Evolutionary conservation across 1,139 yeast species (phyloP).

Genomic region (Arxiozyma heterogenica): DNA sequence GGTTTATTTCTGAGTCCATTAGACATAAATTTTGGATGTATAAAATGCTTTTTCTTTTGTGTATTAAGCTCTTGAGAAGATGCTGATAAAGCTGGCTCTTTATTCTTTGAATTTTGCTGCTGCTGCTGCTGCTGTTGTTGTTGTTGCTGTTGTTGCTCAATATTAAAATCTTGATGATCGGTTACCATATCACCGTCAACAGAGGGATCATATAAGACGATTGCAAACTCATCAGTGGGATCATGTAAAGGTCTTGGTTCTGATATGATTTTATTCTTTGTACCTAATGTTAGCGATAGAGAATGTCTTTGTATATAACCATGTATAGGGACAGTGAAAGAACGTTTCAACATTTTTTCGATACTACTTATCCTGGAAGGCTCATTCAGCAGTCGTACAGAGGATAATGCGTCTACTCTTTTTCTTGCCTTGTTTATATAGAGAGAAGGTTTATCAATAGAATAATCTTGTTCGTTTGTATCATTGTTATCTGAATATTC

Average conservation of each 20-base stretch:
- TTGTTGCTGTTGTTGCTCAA: background rate
- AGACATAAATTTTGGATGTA: conserved; percentile 22
- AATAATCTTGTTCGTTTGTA: conserved; percentile 13
- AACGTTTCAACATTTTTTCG: conserved; percentile 34
- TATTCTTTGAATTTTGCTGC: background rate
- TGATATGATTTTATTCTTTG: conserved; percentile 54
- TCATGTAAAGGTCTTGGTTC: conserved; percentile 90
- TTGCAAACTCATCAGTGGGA: conserved; percentile 88
- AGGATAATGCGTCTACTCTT: conserved; percentile 45
- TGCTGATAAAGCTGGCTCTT: background rate
- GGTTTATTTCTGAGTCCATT: conserved; percentile 46
- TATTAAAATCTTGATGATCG: conserved; percentile 10
- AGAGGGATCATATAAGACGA: conserved; percentile 91
- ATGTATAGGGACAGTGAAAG: conserved; percentile 45
- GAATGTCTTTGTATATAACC: conserved; percentile 33
- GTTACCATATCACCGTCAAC: conserved; percentile 40
- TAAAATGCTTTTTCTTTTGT: background rate
- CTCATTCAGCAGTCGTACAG: conserved; percentile 35
- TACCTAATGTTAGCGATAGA: conserved; percentile 75
- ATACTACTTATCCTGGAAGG: conserved; percentile 29
- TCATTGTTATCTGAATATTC: conserved; percentile 31
- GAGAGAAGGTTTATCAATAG: conserved; percentile 10
- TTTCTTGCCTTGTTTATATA: background rate
- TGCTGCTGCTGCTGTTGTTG: too few species aligned
- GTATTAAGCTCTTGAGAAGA: conserved; percentile 12